Evolutionary conservation across 2,329 filamentous ascomycete species (phyloP), one percentile per base, ranked within the genome.

Genomic region (Amphichorda felina): DNA sequence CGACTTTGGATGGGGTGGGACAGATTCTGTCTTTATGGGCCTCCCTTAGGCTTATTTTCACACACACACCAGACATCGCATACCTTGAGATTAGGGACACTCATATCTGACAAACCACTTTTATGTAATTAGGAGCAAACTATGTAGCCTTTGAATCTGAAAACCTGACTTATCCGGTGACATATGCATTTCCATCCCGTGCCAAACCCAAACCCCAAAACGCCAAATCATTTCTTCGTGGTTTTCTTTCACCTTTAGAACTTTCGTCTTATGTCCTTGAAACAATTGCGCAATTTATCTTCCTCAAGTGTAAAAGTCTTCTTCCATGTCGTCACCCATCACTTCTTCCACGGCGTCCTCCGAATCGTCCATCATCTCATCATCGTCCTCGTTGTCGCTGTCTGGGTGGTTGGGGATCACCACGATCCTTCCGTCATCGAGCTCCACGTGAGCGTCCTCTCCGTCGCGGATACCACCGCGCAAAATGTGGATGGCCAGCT

Each of bases 401-500:
- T 79, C 75, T 1, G 52, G 44, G 55, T 96, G 91, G 57, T 98
- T 96, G 6, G 87, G 68, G 17, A 91, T 51, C 2, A 98, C 86
- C 3, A 75, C 63, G 40, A 96, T 79, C 55, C 84, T 83, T 31
- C 84, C 83, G 43, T 86, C 76, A 21, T 81, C 72, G 41, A 96
- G 68, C 31, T 84, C 77, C 17, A 96, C 85, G 18, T 73, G 68
- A 1, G 91, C 91, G 2, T 59, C 63, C 63, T 98, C 91, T 30
- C 88, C 88, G 45, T 98, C 89, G 46, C 72, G 75, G 54, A 98
- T 79, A 37, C 74, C 78, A 43, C 86, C 86, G 43, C 87, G 75
- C 17, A 98, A 70, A 43, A 98, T 93, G 43, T 96, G 72, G 28
- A 98, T 83, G 2, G 91, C 91, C 43, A 98, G 66, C 34, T 80